These are phyloP conservation scores for Ophiostoma australiae DNA, from an alignment of 2,329 filamentous ascomycete species.

Conservation along the genomic window DNA sequence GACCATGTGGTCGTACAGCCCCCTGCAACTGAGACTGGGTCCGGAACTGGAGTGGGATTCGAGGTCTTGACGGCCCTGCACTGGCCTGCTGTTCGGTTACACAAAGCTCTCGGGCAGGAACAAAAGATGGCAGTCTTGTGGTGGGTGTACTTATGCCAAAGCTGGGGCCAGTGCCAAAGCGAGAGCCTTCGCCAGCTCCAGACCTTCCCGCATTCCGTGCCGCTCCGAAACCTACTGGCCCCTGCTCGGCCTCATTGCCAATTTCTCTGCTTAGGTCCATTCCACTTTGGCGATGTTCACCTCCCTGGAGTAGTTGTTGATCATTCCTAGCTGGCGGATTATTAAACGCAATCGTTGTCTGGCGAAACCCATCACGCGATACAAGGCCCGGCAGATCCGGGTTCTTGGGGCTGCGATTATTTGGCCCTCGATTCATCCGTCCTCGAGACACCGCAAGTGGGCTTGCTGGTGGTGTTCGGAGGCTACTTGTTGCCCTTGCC, in stretches of 20 bases:
- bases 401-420: background rate
- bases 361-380: constrained; percentile 20
- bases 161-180: background rate
- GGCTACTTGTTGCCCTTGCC: background rate
- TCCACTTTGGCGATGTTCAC: background rate
- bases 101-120: constrained; percentile 4
- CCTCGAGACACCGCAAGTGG: background rate
- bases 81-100: background rate
- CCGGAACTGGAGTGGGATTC: background rate
- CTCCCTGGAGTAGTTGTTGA: background rate
- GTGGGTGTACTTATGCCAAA: background rate
- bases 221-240: background rate
- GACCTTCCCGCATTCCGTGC: background rate
- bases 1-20: background rate
- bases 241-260: background rate
- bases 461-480: constrained; percentile 25
- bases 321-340: background rate
- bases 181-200: background rate
- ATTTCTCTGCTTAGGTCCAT: background rate
- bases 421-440: background rate
- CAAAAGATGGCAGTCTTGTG: background rate
- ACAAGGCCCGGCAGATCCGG: constrained; percentile 12
- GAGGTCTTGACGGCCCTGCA: background rate
- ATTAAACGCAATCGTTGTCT: constrained; percentile 25
- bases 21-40: background rate